Conservation (phyloP, 306 rosid genomes). For the Fragaria ananassa region DNA sequence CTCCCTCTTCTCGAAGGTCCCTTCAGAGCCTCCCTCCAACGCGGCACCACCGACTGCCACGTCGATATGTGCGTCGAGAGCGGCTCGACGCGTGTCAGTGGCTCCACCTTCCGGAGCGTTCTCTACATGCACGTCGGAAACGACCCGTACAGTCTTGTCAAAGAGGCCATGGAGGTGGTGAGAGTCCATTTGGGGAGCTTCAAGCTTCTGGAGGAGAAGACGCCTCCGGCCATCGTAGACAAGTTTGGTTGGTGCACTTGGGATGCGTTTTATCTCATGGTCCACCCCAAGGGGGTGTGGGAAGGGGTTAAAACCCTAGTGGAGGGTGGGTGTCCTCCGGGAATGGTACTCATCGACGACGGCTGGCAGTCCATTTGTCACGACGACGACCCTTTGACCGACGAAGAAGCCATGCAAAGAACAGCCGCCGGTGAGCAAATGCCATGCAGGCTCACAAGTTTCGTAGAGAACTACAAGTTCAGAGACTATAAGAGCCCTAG, state of each 20-base stretch:
- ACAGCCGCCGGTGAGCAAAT: conserved; percentile 54
- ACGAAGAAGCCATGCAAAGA: conserved; percentile 34
- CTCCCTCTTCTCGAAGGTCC: conserved; percentile 61
- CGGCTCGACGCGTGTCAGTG: conserved; percentile 49
- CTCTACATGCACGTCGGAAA: conserved; percentile 51
- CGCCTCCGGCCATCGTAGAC: conserved; percentile 48
- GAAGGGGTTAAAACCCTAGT: conserved; percentile 48
- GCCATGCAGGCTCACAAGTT: conserved; percentile 45
- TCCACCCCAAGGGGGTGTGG: conserved; percentile 48
- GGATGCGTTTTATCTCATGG: conserved; percentile 76
- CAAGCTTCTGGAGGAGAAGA: conserved; percentile 56
- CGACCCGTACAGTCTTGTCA: conserved; percentile 48
- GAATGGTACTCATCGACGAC: conserved; percentile 57
- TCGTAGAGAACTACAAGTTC: conserved; percentile 54
- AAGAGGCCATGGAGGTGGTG: conserved; percentile 43
- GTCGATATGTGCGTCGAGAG: conserved; percentile 62
- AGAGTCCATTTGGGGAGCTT: conserved; percentile 52
- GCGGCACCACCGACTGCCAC: conserved; percentile 19
- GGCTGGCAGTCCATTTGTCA: conserved; percentile 65
- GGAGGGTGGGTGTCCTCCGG: conserved; percentile 70
- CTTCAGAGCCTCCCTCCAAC: conserved; percentile 53
- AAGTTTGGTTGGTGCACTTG: conserved; percentile 83
- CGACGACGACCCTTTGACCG: conserved; percentile 35
- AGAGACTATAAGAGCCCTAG: conserved; percentile 27
- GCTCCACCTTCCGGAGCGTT: conserved; percentile 41